Base-by-base conservation (phyloP, 257 asterid species). In the Nicotiana paniculata region DNA sequence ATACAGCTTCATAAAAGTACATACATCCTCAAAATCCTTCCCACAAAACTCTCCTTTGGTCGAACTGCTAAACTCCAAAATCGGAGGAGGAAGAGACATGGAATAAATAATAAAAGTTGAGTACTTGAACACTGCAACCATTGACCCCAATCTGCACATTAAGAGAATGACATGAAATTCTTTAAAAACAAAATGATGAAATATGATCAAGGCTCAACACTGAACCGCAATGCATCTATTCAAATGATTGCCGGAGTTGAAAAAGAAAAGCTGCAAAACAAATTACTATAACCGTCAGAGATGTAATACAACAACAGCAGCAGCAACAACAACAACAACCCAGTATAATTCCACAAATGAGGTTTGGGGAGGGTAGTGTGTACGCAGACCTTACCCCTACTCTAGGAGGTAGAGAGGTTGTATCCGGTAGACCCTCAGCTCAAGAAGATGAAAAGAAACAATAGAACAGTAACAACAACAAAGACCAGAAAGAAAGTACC, bases 81-180 rank as follows among this genome's bases (percentile, higher is more conserved):
- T 90, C 86, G 81, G 87, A 84, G 93, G 91, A 46, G 98, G 97
- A 87, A 95, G 90, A 75, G 93, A 89, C 68, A 95, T 96, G 2
- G 98, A 95, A 83, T 90, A 93, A 16, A 91, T 92, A 81, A 86
- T 82, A 69, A 95, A 90, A 39, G 89, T 84, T 32, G 98, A 89
- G 90, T 92, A 90, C 84, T 88, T 93, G 86, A 95, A 92, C 93
- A 91, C 87, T 24, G 96, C 97, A 59, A 93, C 98, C 97, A 95
- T 84, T 37, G 95, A 90, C 39, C 98, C 99, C 55, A 92, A 86
- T 85, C 98, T 95, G 94, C 97, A 91, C 32, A 64, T 83, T 4
- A 32, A 69, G 53, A 81, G 77, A 58, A 88, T 43, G 69, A 62
- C 28, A 69, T 16, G 6, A 77, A 77, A 55, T 3, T 21, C 51